Evolutionary conservation across 2,329 filamentous ascomycete genomes (phyloP).

Genomic region (Colletotrichum trifolii): DNA sequence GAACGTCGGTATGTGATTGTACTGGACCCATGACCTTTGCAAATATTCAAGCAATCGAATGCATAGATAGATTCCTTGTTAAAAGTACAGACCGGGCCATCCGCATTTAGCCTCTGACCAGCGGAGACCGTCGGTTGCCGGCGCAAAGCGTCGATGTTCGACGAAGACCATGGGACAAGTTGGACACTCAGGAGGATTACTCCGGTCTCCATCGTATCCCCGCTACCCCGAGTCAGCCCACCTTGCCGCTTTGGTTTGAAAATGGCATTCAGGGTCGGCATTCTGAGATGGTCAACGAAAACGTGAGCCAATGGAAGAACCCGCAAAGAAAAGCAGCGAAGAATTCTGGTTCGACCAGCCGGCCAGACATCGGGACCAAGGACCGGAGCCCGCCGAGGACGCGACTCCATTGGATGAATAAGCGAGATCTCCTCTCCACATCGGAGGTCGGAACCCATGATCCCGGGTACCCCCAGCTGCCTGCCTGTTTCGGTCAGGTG

Average conservation of each 20-base stretch:
- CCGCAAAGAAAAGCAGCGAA: constrained; percentile 4
- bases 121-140: no score
- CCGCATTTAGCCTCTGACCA: no score
- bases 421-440: neutral
- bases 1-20: no score
- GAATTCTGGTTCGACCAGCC: constrained; percentile 19
- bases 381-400: constrained; percentile 28
- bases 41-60: no score
- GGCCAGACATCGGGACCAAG: neutral
- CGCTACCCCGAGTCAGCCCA: constrained; percentile 28
- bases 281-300: neutral
- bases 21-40: no score
- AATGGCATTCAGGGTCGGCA: neutral
- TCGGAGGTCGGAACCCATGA: neutral
- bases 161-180: neutral
- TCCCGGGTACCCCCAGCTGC: constrained; percentile 5
- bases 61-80: no score
- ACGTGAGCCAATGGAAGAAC: constrained; percentile 13
- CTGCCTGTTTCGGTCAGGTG: constrained; percentile 33
- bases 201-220: constrained; percentile 8
- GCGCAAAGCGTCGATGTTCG: no score
- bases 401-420: constrained; percentile 2
- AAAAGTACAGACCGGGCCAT: no score
- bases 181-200: constrained; percentile 1
- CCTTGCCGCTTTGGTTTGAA: neutral